These are phyloP conservation scores for Cardamine occulta DNA, from an alignment of 345 rosid species.

Conservation along the genomic window DNA sequence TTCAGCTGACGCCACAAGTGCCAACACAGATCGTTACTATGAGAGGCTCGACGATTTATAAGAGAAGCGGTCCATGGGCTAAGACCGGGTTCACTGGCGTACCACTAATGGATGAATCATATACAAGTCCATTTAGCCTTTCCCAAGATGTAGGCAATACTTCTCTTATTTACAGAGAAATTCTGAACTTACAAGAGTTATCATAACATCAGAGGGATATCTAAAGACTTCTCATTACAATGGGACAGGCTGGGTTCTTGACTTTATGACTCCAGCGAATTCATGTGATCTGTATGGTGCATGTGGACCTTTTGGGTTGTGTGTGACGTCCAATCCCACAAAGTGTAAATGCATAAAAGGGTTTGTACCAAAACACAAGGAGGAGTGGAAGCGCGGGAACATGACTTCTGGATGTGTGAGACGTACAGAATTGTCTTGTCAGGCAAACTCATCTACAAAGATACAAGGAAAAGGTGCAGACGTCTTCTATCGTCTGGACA, in stretches of 20 bases:
- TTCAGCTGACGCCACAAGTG: slow-evolving; percentile 30
- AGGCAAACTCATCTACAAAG: slow-evolving; percentile 4
- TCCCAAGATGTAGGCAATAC: slow-evolving; percentile 25
- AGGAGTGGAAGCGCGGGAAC: slow-evolving; percentile 22
- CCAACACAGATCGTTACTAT: slow-evolving; percentile 36
- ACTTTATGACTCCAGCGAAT: slow-evolving; percentile 12
- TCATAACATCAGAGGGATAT: slow-evolving; percentile 35
- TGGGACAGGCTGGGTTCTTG: slow-evolving; percentile 31
- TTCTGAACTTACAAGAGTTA: slow-evolving; percentile 6
- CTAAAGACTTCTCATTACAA: slow-evolving; percentile 23
- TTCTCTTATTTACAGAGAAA: slow-evolving; percentile 29
- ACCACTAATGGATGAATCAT: slow-evolving; percentile 36
- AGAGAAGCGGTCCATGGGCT: slow-evolving; percentile 43
- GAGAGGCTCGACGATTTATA: slow-evolving; percentile 21
- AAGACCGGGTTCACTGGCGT: slow-evolving; percentile 28
- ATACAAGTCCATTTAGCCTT: slow-evolving; percentile 28
- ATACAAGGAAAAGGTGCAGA: slow-evolving; percentile 9
- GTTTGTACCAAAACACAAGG: slow-evolving; percentile 29
- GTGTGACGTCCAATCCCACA: slow-evolving; percentile 3
- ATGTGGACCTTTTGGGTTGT: slow-evolving; percentile 27
- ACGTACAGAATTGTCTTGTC: slow-evolving; percentile 11
- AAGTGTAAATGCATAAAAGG: slow-evolving; percentile 31
- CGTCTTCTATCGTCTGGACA: slow-evolving; percentile 13
- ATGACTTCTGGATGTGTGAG: slow-evolving; percentile 19
- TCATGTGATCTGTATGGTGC: slow-evolving; percentile 29